These are phyloP conservation scores for Allium fistulosum DNA, from an alignment of 106 monocot species.

Conservation along the genomic window DNA sequence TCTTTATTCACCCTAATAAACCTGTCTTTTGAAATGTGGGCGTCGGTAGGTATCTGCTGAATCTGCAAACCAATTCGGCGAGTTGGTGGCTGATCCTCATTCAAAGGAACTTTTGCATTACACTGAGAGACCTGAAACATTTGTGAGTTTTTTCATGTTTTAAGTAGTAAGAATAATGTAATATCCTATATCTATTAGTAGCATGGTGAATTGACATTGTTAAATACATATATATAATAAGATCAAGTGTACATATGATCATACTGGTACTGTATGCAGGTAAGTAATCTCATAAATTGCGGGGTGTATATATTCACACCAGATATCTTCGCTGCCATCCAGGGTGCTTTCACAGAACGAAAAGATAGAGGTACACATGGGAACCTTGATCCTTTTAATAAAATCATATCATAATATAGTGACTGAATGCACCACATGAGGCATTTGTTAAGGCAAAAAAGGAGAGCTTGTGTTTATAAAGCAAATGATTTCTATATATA, in stretches of 20 bases:
- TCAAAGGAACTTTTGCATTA: constrained; percentile 78
- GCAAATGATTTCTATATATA: no score
- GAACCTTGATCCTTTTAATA: background rate
- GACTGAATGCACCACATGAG: no score
- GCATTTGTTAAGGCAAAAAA: no score
- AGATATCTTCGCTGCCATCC: constrained; percentile 71
- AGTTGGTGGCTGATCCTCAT: constrained; percentile 70
- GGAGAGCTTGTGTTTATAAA: no score
- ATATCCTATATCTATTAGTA: no score
- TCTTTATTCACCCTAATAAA: background rate
- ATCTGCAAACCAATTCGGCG: constrained; percentile 72
- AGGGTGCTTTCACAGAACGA: constrained; percentile 55
- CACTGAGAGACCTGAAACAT: constrained; percentile 87
- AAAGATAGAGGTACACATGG: constrained; percentile 54
- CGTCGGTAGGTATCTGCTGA: constrained; percentile 11
- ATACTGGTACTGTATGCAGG: constrained; percentile 34
- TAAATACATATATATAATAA: no score
- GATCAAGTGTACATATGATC: background rate
- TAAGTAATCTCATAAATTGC: constrained; percentile 90
- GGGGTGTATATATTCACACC: constrained; percentile 95
- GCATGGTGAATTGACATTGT: no score
- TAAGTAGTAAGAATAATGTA: no score
- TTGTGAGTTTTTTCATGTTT: constrained; percentile 32
- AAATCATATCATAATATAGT: no score
- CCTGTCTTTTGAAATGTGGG: background rate